Base-by-base conservation (phyloP, 2,329 filamentous ascomycete species). In the Zasmidium angulare region DNA sequence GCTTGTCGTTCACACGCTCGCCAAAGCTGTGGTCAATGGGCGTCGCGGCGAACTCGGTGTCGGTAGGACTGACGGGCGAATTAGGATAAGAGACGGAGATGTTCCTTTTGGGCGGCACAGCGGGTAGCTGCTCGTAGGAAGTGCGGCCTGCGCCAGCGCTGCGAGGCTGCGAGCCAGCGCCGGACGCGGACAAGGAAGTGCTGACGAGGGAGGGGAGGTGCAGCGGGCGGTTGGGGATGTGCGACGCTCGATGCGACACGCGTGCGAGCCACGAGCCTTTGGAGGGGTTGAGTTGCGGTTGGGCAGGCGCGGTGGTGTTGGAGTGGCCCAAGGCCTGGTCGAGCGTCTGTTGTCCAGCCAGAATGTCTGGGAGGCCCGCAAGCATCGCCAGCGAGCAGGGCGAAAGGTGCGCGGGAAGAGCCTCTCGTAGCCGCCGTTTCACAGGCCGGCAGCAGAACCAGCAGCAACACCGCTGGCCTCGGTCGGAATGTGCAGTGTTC, bases 11-110 rank as follows among this genome's bases (percentile, higher is more conserved):
- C n/a, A 58, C 26, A 21, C 56, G 56, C 19, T 54, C 56, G 43
- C 40, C 56, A 58, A 72, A 71, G 63, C 60, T 71, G 53, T 66
- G 60, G 62, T 73, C 71, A 46, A 72, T 72, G 22, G 71, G 71
- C 40, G 70, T 71, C 43, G 63, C 65, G 21, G 59, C 63, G 56
- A 71, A 69, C 53, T 71, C 69, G 55, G 67, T 71, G 48, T 65
- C 68, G 29, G 54, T 54, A 11, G 64, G 66, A 46, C 63, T 66
- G 43, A 58, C 36, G n/a, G 66, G 66, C 36, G 53, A 59, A 46
- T 61, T 50, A n/a, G 65, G 64, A 46, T 63, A 61, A 47, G 59
- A 53, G 29, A 29, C n/a, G 20, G 46, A 63, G 23, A 48, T 43
- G 10, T 58, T 65, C 55, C 58, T 66, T 19, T 63, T 61, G 46